These are phyloP conservation scores for Adansonia grandidieri DNA, from an alignment of 441 rosid species.

Conservation along the genomic window DNA sequence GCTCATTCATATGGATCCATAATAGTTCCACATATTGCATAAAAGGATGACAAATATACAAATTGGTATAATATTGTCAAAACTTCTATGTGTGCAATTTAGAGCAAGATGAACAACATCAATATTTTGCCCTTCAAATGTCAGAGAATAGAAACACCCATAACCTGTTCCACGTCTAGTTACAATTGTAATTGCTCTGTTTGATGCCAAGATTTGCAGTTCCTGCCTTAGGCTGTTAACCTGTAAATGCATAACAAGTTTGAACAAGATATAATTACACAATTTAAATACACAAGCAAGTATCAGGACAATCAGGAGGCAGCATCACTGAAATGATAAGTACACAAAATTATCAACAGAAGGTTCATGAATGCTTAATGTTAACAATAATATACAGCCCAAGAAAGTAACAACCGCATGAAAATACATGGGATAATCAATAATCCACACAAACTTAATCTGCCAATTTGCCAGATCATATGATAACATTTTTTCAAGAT, in stretches of 20 bases:
- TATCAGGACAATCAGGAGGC: constrained; percentile 16
- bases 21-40: not conserved
- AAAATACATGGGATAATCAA: not conserved
- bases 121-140: not conserved
- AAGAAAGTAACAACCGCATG: not conserved
- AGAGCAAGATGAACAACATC: not conserved
- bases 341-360: not conserved
- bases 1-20: not conserved
- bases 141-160: constrained; percentile 19
- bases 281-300: constrained; percentile 20
- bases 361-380: not conserved
- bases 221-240: constrained; percentile 76
- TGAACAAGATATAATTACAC: constrained; percentile 13
- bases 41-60: constrained; percentile 13
- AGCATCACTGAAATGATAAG: not conserved
- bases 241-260: constrained; percentile 45
- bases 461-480: not conserved
- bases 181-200: constrained; percentile 69
- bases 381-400: not conserved
- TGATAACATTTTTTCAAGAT: not conserved
- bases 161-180: constrained; percentile 75
- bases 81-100: not conserved
- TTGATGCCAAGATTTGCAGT: constrained; percentile 59
- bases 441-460: not conserved
- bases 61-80: not conserved